Base-by-base conservation (phyloP, 2,329 filamentous ascomycete species). In the Immersiporthe knoxdaviesiana region DNA sequence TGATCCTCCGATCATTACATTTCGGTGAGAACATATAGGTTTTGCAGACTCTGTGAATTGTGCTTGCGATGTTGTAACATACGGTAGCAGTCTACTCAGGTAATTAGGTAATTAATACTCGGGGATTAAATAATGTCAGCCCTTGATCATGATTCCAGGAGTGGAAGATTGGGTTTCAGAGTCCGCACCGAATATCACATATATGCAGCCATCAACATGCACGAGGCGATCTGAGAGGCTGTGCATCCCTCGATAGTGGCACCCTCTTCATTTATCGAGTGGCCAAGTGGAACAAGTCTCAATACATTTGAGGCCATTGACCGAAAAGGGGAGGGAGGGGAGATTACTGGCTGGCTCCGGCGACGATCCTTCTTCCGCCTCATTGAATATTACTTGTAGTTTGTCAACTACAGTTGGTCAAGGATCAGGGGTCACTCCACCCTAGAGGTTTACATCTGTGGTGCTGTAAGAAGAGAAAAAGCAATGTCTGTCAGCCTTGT, bases 401-500 rank as follows among this genome's bases (percentile, higher is more conserved):
- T 14, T 6, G 5, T 8, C n/a, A 30, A 27, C 50, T 54, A 54
- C 50, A 18, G 6, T 56, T 32, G 3, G 3, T 16, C 24, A 30
- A 32, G 52, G 2, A 18, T 21, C 27, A 30, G 27, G 24, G 12
- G 32, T 32, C 4, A 14, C 27, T 30, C 14, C 18, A 10, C 14
- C 52, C 3, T 11, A 62, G 1, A 2, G 12, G 3, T 7, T 3
- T 8, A 44, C 5, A 10, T n/a, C n/a, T 11, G 21, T n/a, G 7
- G 21, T n/a, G 21, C 21, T 47, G n/a, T n/a, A n/a, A n/a, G 14
- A 27, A 54, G 27, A 16, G 10, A n/a, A 14, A 14, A 12, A 16
- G 2, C 50, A 30, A 14, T n/a, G n/a, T 7, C 32, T 24, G 59
- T 61, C 60, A 63, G 60, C 60, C 60, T 63, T n/a, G 60, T 24